These are phyloP conservation scores for Plantago elongata DNA, from an alignment of 257 asterid genomes.

Conservation along the genomic window DNA sequence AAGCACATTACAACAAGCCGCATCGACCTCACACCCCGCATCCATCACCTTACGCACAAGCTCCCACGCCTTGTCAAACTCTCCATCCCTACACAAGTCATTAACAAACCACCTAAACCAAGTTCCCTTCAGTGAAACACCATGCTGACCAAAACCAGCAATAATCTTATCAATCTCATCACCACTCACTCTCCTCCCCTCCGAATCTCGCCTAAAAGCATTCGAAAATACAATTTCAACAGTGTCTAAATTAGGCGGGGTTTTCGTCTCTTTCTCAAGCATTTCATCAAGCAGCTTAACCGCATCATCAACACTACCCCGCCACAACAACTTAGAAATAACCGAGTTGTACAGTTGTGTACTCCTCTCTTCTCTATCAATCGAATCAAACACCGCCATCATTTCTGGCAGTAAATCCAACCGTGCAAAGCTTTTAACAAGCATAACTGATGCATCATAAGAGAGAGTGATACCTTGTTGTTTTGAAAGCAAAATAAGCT, in stretches of 20 bases:
- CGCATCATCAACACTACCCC: conserved; percentile 50
- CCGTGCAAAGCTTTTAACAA: conserved; percentile 43
- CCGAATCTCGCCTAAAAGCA: conserved; percentile 34
- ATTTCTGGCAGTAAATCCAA: conserved; percentile 52
- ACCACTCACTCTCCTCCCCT: conserved; percentile 36
- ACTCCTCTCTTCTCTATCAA: conserved; percentile 34
- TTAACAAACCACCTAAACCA: conserved; percentile 39
- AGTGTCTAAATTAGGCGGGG: conserved; percentile 45
- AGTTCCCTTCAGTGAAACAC: conserved; percentile 31
- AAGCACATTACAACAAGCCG: conserved; percentile 55
- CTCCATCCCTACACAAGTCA: conserved; percentile 45
- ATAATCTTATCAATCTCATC: conserved; percentile 49
- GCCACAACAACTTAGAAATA: conserved; percentile 32
- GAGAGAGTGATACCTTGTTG: conserved; percentile 43
- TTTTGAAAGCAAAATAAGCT: conserved; percentile 40
- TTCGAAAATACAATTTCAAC: conserved; percentile 32
- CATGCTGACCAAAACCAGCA: conserved; percentile 35
- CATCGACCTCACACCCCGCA: conserved; percentile 37
- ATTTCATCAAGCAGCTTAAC: conserved; percentile 71
- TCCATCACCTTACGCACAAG: conserved; percentile 46
- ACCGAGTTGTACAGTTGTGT: conserved; percentile 43
- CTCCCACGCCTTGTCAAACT: conserved; percentile 56
- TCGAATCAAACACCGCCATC: conserved; percentile 30
- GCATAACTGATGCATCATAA: conserved; percentile 43
- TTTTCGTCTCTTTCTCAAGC: conserved; percentile 33